These are phyloP conservation scores for Penicillium palitans DNA, from an alignment of 2,329 filamentous ascomycete genomes.

Conservation along the genomic window DNA sequence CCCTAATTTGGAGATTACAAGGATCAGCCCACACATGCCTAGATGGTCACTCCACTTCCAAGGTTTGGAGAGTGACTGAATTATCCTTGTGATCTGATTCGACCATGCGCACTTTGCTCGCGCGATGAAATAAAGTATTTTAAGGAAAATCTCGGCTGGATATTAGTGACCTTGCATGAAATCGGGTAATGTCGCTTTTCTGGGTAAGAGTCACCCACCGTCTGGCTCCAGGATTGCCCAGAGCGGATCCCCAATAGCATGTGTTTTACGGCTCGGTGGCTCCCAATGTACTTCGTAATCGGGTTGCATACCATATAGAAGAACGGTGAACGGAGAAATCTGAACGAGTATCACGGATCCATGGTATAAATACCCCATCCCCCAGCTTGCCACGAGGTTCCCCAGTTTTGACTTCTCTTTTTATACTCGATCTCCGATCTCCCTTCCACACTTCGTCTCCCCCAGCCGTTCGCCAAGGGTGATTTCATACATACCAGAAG, in stretches of 20 bases:
- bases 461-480: not conserved
- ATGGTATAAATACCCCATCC: constrained; percentile 18
- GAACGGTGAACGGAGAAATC: not conserved
- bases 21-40: constrained; percentile 23
- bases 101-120: not conserved
- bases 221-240: not conserved
- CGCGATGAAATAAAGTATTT: not conserved
- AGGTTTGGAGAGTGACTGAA: not conserved
- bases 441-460: too few species aligned
- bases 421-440: not conserved
- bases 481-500: not conserved
- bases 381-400: constrained; percentile 18
- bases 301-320: not conserved
- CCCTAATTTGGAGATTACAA: constrained; percentile 17
- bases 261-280: constrained; percentile 2
- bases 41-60: constrained; percentile 7
- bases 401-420: constrained; percentile 14
- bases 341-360: not conserved
- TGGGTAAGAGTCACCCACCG: constrained; percentile 10
- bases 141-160: not conserved
- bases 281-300: not conserved
- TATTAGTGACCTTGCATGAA: constrained; percentile 6
- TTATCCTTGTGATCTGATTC: constrained; percentile 20
- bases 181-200: constrained; percentile 12
- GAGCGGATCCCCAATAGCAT: not conserved